Evolutionary conservation across 129 eudicot genomes (phyloP).

Genomic region (Silybum marianum): DNA sequence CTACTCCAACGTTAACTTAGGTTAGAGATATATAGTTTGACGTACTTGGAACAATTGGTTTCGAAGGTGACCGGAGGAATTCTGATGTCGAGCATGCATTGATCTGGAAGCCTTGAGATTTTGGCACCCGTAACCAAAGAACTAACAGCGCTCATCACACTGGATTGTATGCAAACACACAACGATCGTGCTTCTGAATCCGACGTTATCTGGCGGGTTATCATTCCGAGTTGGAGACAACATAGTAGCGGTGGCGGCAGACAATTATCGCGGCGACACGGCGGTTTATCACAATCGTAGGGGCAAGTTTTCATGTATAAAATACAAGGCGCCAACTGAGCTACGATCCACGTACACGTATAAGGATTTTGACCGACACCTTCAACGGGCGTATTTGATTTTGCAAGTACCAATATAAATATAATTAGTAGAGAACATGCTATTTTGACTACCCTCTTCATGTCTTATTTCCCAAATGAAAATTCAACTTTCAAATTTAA

Average conservation of each 20-base stretch:
- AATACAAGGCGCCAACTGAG: slow-evolving; percentile 20
- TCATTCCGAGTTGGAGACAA: slow-evolving; percentile 14
- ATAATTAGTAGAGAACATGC: neutral
- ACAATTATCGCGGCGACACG: slow-evolving; percentile 4
- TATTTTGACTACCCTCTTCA: slow-evolving; percentile 14
- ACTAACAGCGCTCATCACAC: neutral
- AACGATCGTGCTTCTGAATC: slow-evolving; percentile 22
- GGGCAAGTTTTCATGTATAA: slow-evolving; percentile 8
- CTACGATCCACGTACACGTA: neutral
- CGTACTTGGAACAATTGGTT: slow-evolving; percentile 26
- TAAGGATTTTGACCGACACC: neutral
- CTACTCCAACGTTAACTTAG: neutral
- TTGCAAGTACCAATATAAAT: slow-evolving; percentile 7
- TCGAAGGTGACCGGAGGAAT: slow-evolving; percentile 8
- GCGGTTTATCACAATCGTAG: neutral
- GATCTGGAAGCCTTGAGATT: slow-evolving; percentile 21
- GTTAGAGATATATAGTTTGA: neutral
- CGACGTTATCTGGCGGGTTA: slow-evolving; percentile 1
- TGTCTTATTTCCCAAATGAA: neutral
- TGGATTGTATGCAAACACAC: slow-evolving; percentile 18
- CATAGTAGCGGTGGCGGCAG: slow-evolving; percentile 13
- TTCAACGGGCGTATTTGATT: neutral
- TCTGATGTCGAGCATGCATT: slow-evolving; percentile 21
- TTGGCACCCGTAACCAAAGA: neutral
- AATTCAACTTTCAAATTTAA: neutral